A percentile compares a stretch with the other conserved stretches of the same genome.
Conservation (phyloP, 2,329 filamentous ascomycete species). For the Aspergillus sp. region DNA sequence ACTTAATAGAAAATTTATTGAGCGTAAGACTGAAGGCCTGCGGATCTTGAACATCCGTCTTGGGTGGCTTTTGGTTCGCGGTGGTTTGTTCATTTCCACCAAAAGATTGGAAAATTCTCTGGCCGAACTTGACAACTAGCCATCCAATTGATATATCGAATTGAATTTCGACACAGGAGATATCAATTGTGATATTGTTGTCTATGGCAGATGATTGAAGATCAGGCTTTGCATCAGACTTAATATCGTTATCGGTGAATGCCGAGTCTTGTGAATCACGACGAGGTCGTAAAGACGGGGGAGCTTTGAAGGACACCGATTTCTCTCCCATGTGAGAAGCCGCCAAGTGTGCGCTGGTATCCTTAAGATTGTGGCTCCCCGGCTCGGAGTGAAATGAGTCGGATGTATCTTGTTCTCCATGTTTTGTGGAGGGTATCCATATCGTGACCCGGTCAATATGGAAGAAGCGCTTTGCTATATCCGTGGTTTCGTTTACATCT, state of each 20-base stretch:
- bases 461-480: conserved; percentile 37
- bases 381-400: conserved; percentile 11
- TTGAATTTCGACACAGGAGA: conserved; percentile 30
- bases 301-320: conserved; percentile 19
- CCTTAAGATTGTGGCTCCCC: conserved; percentile 20
- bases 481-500: conserved; percentile 22
- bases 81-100: conserved; percentile 12
- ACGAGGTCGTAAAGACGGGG: conserved; percentile 21
- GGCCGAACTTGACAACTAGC: conserved; percentile 39
- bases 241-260: conserved; percentile 2
- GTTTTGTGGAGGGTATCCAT: conserved; percentile 34
- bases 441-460: conserved; percentile 34
- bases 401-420: conserved; percentile 11
- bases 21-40: conserved; percentile 27
- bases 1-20: conserved; percentile 33
- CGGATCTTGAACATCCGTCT: conserved; percentile 10
- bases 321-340: conserved; percentile 25
- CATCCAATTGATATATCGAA: conserved; percentile 44
- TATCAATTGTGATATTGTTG: conserved; percentile 30
- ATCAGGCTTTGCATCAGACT: conserved; percentile 4
- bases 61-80: conserved; percentile 3
- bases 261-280: conserved; percentile 20
- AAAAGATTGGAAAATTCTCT: conserved; percentile 28
- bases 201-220: background rate
- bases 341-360: conserved; percentile 21